These are phyloP conservation scores for Trichothecium sympodiale DNA, from an alignment of 2,329 filamentous ascomycete genomes.

Conservation along the genomic window DNA sequence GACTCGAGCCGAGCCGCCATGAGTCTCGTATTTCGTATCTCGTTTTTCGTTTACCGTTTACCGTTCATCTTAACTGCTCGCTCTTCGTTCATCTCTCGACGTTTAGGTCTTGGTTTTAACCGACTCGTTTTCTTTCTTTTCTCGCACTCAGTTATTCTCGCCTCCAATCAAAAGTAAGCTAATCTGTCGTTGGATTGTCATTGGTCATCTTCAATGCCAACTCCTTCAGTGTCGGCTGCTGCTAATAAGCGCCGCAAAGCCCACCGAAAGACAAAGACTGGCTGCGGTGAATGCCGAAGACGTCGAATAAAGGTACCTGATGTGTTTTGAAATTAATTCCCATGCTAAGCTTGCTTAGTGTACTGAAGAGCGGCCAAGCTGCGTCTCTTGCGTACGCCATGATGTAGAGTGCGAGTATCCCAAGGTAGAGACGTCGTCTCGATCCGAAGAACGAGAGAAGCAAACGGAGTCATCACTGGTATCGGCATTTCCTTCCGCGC, in stretches of 20 bases:
- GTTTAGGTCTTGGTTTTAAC: too few species aligned
- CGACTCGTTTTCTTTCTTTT: too few species aligned
- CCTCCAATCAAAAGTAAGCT: too few species aligned
- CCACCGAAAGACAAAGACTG: constrained; percentile 7
- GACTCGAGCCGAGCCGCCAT: too few species aligned
- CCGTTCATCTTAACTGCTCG: not conserved
- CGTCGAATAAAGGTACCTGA: constrained; percentile 9
- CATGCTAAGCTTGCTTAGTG: constrained; percentile 4
- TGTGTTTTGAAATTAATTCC: not conserved
- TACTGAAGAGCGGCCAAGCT: constrained; percentile 7
- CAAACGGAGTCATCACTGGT: too few species aligned
- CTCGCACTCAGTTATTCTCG: too few species aligned
- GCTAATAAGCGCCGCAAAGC: constrained; percentile 4
- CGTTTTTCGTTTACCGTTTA: not conserved
- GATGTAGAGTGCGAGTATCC: constrained; percentile 5
- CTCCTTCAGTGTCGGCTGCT: not conserved
- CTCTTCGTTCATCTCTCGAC: too few species aligned
- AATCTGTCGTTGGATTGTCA: too few species aligned
- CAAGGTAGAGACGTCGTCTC: not conserved
- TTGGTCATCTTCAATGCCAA: not conserved
- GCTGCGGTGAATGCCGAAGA: constrained; percentile 7
- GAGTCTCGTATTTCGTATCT: constrained; percentile 1
- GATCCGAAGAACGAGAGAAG: not conserved
- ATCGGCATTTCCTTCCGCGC: too few species aligned
- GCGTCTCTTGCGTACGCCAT: constrained; percentile 6